Evolutionary conservation across 257 asterid species (phyloP).

Genomic region (Salvia splendens): DNA sequence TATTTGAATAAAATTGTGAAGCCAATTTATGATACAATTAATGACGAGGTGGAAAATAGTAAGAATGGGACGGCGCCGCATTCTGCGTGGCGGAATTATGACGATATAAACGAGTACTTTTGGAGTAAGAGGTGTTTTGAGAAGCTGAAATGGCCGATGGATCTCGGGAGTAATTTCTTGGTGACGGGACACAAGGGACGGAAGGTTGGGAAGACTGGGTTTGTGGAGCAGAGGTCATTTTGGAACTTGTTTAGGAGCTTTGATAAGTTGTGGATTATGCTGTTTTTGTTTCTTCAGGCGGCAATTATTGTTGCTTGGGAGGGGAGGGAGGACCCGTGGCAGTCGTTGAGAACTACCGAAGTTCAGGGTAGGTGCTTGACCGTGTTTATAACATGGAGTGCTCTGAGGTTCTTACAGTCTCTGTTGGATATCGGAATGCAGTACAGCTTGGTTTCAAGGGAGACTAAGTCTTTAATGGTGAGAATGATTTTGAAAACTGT

Average conservation of each 20-base stretch:
- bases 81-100: slow-evolving; percentile 96
- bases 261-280: slow-evolving; percentile 94
- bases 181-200: slow-evolving; percentile 74
- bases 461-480: slow-evolving; percentile 76
- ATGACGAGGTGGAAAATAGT: slow-evolving; percentile 82
- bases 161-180: slow-evolving; percentile 78
- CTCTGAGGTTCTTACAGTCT: slow-evolving; percentile 85
- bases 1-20: slow-evolving; percentile 64
- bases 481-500: slow-evolving; percentile 82
- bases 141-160: slow-evolving; percentile 92
- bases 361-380: slow-evolving; percentile 90
- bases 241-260: slow-evolving; percentile 92
- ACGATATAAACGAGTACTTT: slow-evolving; percentile 92
- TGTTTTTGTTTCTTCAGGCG: slow-evolving; percentile 81
- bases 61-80: slow-evolving; percentile 94
- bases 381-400: slow-evolving; percentile 83
- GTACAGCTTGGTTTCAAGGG: slow-evolving; percentile 81
- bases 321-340: slow-evolving; percentile 67
- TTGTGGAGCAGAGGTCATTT: slow-evolving; percentile 95
- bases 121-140: slow-evolving; percentile 96
- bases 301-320: slow-evolving; percentile 92
- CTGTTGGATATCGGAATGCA: slow-evolving; percentile 86
- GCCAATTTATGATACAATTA: slow-evolving; percentile 83
- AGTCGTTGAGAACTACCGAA: slow-evolving; percentile 55
- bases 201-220: slow-evolving; percentile 97